Base-by-base conservation (phyloP, 2,329 filamentous ascomycete species). In the Aureobasidium zeae region DNA sequence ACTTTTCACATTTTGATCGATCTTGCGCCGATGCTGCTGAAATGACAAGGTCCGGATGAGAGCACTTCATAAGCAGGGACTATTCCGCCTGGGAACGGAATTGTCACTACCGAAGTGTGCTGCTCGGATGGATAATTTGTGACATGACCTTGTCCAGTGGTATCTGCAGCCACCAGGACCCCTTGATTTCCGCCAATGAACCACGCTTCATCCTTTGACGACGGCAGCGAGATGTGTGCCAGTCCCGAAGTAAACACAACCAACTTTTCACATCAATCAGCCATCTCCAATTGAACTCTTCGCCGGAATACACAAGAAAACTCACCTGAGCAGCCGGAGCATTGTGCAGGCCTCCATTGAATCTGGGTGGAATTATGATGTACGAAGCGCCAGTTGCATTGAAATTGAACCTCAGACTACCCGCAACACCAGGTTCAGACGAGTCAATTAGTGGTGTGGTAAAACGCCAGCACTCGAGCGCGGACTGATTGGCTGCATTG, bases 391-490 rank as follows among this genome's bases (percentile, higher is more conserved):
- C 51, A 7, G 53, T 54, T 12, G 48, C 48, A 35, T 57, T 56
- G 29, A 62, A 45, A 1, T 47, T 50, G 13, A 52, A 49, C 1
- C 48, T 49, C 21, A 52, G 41, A 3, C 57, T 51, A 22, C 57
- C 57, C 10, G 25, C 25, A 13, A 53, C 53, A 19, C 60, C 61
- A 11, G 57, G 57, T 7, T 50, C 49, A 2, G 54, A 51, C 2
- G 59, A 57, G 3, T 48, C 36, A 4, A 42, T 28, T 47, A 63
- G 54, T 3, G 59, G 57, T 4, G 45, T 44, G 19, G 33, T 49
- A 36, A 63, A 55, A 16, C 55, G 49, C 60, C 59, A 63, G 50
- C 60, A 64, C 48, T 63, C 53, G 25, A 63, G 53, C 4, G 49
- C 50, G 6, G 60, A 61, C 38, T 51, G 49, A 49, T 61, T 59